Evolutionary conservation across 2,329 filamentous ascomycete species (phyloP).

Genomic region (Myriosclerotinia curreyana): DNA sequence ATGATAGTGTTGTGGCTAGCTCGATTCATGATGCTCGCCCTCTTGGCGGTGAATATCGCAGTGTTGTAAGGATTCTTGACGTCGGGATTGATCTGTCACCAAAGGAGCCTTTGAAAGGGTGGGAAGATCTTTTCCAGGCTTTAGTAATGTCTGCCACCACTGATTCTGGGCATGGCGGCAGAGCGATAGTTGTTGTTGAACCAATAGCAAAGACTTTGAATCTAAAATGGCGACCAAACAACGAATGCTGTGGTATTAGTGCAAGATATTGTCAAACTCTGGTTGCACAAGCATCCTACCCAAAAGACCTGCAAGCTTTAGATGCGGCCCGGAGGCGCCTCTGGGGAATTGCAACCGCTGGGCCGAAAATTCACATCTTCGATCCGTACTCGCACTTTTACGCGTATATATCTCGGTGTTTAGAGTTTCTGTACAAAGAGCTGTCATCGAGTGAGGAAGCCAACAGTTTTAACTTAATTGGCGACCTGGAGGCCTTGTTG

Average conservation of each 20-base stretch:
- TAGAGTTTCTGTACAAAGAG: conserved; percentile 51
- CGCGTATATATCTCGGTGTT: conserved; percentile 51
- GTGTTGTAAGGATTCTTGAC: conserved; percentile 65
- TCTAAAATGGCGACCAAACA: conserved; percentile 40
- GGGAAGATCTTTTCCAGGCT: conserved; percentile 53
- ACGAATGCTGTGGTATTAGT: conserved; percentile 22
- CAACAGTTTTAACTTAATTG: conserved; percentile 52
- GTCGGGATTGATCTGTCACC: conserved; percentile 50
- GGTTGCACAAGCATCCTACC: conserved; percentile 47
- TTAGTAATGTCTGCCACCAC: conserved; percentile 55
- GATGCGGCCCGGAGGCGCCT: conserved; percentile 64
- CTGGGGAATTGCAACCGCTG: conserved; percentile 55
- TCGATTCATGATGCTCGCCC: conserved; percentile 45
- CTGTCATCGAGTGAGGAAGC: conserved; percentile 43
- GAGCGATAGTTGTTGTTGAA: conserved; percentile 66
- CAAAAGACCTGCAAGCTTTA: conserved; percentile 59
- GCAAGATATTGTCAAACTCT: conserved; percentile 39
- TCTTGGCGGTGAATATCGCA: conserved; percentile 66
- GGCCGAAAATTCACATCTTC: conserved; percentile 44
- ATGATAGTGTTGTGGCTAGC: conserved; percentile 28
- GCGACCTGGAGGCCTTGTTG: conserved; percentile 41
- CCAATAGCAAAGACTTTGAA: conserved; percentile 59
- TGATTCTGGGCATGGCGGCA: conserved; percentile 65
- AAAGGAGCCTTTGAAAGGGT: conserved; percentile 37
- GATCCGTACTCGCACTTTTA: conserved; percentile 69